phyloP scores from a whole-genome alignment of 768 basidiomycete genomes.

The Tricholoma terreum region DNA sequence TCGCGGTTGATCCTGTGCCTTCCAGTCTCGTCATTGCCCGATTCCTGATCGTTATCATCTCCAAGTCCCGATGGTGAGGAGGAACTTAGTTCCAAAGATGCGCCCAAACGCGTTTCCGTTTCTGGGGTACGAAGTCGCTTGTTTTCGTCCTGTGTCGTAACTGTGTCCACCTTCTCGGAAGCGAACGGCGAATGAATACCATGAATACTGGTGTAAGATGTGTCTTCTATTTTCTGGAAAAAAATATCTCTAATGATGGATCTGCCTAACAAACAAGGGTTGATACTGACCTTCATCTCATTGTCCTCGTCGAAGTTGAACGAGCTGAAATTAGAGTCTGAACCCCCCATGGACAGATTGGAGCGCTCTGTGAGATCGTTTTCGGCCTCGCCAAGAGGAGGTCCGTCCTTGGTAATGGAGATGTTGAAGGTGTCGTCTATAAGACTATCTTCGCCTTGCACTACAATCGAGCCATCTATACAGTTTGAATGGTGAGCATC shows the following conservation, averaged over 20 bases:
- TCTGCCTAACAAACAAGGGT: background rate
- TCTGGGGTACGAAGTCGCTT: background rate
- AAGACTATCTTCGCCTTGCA: background rate
- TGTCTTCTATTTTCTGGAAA: background rate
- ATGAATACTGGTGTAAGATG: background rate
- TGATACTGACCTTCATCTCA: background rate
- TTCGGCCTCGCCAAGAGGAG: background rate
- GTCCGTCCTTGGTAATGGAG: background rate
- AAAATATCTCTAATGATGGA: background rate
- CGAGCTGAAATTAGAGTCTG: background rate
- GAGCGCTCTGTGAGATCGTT: constrained; percentile 23
- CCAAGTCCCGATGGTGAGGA: constrained; percentile 2
- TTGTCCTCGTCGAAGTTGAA: background rate
- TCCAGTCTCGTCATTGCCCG: background rate
- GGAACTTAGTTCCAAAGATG: background rate
- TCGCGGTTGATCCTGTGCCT: constrained; percentile 50
- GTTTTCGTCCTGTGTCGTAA: background rate
- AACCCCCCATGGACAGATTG: constrained; percentile 20
- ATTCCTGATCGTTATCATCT: background rate
- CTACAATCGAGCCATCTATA: background rate
- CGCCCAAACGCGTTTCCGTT: background rate
- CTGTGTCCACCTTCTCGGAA: background rate
- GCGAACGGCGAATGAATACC: background rate
- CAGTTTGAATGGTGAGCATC: background rate
- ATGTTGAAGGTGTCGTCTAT: background rate